These are phyloP conservation scores for Tagetes patula DNA, from an alignment of 129 eudicot species.

Conservation along the genomic window DNA sequence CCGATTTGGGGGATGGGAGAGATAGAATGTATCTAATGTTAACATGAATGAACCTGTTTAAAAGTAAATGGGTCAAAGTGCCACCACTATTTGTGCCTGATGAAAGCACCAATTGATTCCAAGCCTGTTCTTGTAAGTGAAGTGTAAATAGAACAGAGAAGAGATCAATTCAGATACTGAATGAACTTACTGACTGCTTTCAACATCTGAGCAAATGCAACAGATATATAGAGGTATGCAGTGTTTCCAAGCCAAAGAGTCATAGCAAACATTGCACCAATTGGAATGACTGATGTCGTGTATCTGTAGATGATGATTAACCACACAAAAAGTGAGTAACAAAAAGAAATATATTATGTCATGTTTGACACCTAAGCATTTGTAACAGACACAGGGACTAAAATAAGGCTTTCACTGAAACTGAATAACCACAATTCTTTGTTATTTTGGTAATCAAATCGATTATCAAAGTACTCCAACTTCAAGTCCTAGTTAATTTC, in stretches of 20 bases:
- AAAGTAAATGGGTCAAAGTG: neutral
- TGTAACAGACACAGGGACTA: conserved; percentile 7
- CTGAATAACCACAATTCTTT: neutral
- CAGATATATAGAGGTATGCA: conserved; percentile 96
- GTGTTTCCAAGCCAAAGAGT: conserved; percentile 99
- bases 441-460: neutral
- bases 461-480: neutral
- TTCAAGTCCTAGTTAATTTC: neutral
- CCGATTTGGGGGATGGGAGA: neutral
- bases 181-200: conserved; percentile 90
- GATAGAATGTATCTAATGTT: neutral
- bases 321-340: conserved; percentile 19
- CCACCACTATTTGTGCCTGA: neutral
- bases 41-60: neutral
- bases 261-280: conserved; percentile 98
- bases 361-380: conserved; percentile 13
- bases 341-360: neutral
- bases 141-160: neutral
- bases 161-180: conserved; percentile 11
- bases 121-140: neutral
- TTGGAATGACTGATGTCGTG: conserved; percentile 80
- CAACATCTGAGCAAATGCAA: conserved; percentile 96
- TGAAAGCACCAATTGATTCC: neutral
- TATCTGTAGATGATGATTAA: conserved; percentile 46
- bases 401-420: neutral